These are phyloP conservation scores for Tremella fuciformis DNA, from an alignment of 768 basidiomycete genomes.

Conservation along the genomic window DNA sequence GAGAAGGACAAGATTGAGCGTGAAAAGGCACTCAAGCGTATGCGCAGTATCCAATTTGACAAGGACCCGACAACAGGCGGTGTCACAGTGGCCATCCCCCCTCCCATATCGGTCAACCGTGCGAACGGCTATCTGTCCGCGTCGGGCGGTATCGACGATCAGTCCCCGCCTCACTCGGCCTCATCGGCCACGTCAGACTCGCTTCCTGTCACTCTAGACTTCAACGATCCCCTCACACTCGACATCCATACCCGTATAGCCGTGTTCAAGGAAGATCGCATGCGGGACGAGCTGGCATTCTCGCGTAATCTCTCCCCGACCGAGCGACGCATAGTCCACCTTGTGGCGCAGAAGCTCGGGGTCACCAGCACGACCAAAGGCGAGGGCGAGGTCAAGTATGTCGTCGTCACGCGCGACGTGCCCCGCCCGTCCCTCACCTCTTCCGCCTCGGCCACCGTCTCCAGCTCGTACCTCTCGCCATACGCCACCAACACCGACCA, in stretches of 20 bases:
- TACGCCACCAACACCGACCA: slow-evolving; percentile 51
- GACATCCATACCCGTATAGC: slow-evolving; percentile 96
- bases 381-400: slow-evolving; percentile 87
- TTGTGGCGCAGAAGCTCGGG: slow-evolving; percentile 93
- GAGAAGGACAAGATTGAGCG: slow-evolving; percentile 98
- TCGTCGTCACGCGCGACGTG: slow-evolving; percentile 79
- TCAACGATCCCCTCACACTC: slow-evolving; percentile 91
- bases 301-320: slow-evolving; percentile 79
- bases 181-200: slow-evolving; percentile 45
- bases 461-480: slow-evolving; percentile 43
- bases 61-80: slow-evolving; percentile 8
- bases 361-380: slow-evolving; percentile 83
- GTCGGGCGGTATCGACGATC: background rate
- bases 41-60: slow-evolving; percentile 91
- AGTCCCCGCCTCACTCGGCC: slow-evolving; percentile 41
- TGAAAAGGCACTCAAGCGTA: slow-evolving; percentile 95
- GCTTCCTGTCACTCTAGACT: slow-evolving; percentile 64
- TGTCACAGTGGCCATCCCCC: slow-evolving; percentile 6
- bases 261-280: slow-evolving; percentile 94
- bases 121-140: slow-evolving; percentile 8
- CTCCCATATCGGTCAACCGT: slow-evolving; percentile 18
- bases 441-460: slow-evolving; percentile 27
- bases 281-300: slow-evolving; percentile 96
- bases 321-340: slow-evolving; percentile 87
- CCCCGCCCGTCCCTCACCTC: slow-evolving; percentile 54